A percentile compares a stretch with the other conserved stretches of the same genome.
Evolutionary conservation across 257 asterid genomes (phyloP).

Genomic region (Mitragyna speciosa): DNA sequence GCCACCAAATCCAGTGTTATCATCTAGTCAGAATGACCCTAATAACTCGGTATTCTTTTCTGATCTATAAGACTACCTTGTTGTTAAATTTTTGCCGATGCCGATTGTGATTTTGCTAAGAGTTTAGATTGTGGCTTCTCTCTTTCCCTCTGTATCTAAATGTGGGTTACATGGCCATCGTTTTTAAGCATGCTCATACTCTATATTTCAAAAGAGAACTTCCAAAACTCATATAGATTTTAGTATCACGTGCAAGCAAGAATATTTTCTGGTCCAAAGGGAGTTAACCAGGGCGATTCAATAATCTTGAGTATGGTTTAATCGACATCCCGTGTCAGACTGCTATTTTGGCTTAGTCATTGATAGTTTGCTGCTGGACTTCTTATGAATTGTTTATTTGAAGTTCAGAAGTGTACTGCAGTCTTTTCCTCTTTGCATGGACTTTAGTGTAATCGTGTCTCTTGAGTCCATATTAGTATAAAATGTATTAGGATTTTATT

Average conservation of each 20-base stretch:
- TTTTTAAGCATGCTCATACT: background rate
- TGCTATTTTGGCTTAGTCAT: background rate
- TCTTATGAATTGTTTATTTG: too few species aligned
- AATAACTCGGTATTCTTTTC: conserved; percentile 1
- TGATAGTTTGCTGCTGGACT: background rate
- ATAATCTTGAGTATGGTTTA: background rate
- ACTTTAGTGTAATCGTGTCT: background rate
- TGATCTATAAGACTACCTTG: background rate
- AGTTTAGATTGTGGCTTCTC: background rate
- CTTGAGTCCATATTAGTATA: background rate
- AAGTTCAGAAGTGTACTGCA: too few species aligned
- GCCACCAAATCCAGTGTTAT: conserved; percentile 6
- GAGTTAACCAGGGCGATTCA: background rate
- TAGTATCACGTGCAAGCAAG: background rate
- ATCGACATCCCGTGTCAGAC: background rate
- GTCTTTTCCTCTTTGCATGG: background rate
- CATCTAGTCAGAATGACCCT: conserved; percentile 11
- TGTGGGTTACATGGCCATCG: background rate
- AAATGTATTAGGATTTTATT: background rate
- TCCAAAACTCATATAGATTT: background rate
- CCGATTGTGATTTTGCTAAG: background rate
- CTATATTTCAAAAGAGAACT: background rate
- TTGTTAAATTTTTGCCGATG: background rate
- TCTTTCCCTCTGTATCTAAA: background rate
- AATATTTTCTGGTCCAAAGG: background rate